phyloP scores from a whole-genome alignment of 257 asterid genomes.

The Plectranthus barbatus region DNA sequence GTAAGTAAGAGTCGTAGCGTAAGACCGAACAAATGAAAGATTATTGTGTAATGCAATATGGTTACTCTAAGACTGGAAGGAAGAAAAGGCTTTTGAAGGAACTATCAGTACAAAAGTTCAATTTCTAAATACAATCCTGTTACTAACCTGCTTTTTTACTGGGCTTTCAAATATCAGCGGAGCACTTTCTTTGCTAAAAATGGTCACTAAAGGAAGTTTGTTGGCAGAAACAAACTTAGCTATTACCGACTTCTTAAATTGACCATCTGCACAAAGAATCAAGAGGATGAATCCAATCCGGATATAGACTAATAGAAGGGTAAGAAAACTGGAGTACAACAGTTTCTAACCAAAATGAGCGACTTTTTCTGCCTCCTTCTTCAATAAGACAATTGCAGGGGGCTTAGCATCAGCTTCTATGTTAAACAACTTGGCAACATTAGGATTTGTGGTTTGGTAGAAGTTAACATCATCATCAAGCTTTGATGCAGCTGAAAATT shows the following conservation, averaged over 20 bases:
- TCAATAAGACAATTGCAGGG: constrained; percentile 80
- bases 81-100: background rate
- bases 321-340: background rate
- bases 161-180: constrained; percentile 66
- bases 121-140: background rate
- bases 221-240: constrained; percentile 70
- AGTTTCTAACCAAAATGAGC: constrained; percentile 55
- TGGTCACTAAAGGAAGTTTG: constrained; percentile 82
- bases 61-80: background rate
- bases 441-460: constrained; percentile 69
- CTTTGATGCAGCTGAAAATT: constrained; percentile 71
- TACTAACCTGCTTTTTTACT: constrained; percentile 71
- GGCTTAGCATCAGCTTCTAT: constrained; percentile 62
- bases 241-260: constrained; percentile 53
- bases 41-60: background rate
- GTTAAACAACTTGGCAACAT: constrained; percentile 76
- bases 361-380: constrained; percentile 79
- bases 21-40: background rate
- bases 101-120: background rate
- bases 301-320: constrained; percentile 5
- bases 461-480: constrained; percentile 76
- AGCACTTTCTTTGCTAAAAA: constrained; percentile 71
- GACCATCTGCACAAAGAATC: constrained; percentile 49
- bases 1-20: background rate
- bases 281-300: background rate